Evolutionary conservation across 2,329 filamentous ascomycete genomes (phyloP).

Genomic region (Teratosphaeriaceae sp.): DNA sequence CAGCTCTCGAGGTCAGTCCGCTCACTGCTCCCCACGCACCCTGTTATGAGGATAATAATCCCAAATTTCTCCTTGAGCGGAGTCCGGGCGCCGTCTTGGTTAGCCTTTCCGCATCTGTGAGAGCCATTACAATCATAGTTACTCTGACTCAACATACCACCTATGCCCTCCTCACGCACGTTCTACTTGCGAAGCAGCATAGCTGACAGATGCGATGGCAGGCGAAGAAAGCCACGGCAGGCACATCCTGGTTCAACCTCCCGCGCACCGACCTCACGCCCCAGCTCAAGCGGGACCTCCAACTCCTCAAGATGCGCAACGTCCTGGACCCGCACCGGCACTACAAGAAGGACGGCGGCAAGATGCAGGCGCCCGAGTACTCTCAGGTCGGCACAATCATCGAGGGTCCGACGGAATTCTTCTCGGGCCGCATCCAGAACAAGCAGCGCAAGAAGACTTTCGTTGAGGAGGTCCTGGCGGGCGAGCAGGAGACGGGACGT

Average conservation of each 20-base stretch:
- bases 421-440: constrained; percentile 70
- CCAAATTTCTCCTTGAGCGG: constrained; percentile 65
- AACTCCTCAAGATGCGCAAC: constrained; percentile 81
- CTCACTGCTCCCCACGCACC: neutral
- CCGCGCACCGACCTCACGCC: constrained; percentile 78
- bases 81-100: constrained; percentile 72
- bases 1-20: constrained; percentile 46
- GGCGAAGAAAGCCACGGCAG: constrained; percentile 62
- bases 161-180: neutral
- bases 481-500: constrained; percentile 58
- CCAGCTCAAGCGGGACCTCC: constrained; percentile 80
- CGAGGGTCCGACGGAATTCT: constrained; percentile 83
- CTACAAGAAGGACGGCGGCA: constrained; percentile 79
- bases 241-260: constrained; percentile 79
- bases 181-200: neutral
- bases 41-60: constrained; percentile 67
- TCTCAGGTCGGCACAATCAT: constrained; percentile 85
- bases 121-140: constrained; percentile 63
- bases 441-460: constrained; percentile 85
- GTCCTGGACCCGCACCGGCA: constrained; percentile 83
- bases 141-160: constrained; percentile 53
- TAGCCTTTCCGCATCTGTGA: constrained; percentile 62
- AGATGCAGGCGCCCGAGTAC: constrained; percentile 67
- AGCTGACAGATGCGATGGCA: constrained; percentile 28
- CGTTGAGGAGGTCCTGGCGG: constrained; percentile 72